Percentiles rank a stretch among this genome's conserved stretches.
Evolutionary conservation across 441 rosid genomes (phyloP).

Genomic region (Dalechampia spathulata): DNA sequence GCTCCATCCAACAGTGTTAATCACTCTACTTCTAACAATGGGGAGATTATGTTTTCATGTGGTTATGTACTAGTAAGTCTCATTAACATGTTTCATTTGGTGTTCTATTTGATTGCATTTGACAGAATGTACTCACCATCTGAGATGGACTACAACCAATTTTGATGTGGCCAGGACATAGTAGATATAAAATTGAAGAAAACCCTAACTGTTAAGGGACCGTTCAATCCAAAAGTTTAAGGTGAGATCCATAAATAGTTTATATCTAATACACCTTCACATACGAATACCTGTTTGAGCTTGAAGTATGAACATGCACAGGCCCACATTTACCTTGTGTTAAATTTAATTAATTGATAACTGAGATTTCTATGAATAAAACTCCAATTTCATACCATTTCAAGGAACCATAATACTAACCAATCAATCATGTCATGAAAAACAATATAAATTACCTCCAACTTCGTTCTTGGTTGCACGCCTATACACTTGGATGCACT

Average conservation of each 20-base stretch:
- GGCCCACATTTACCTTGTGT: no score
- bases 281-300: no score
- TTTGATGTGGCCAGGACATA: neutral
- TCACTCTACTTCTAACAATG: neutral
- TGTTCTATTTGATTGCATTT: no score
- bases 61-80: neutral
- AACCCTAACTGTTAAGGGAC: no score
- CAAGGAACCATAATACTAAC: neutral
- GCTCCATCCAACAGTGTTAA: neutral
- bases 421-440: neutral
- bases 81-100: neutral
- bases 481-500: slow-evolving; percentile 88
- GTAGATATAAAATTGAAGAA: no score
- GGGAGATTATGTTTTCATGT: neutral
- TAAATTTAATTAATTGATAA: no score
- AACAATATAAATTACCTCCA: slow-evolving; percentile 38
- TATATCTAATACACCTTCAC: no score
- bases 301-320: no score
- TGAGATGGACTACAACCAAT: neutral
- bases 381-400: neutral
- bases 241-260: no score
- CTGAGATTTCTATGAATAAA: no score
- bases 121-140: neutral
- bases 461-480: slow-evolving; percentile 34
- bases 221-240: no score